Evolutionary conservation across 2,329 filamentous ascomycete genomes (phyloP).

Genomic region (Uncinocarpus reesii): DNA sequence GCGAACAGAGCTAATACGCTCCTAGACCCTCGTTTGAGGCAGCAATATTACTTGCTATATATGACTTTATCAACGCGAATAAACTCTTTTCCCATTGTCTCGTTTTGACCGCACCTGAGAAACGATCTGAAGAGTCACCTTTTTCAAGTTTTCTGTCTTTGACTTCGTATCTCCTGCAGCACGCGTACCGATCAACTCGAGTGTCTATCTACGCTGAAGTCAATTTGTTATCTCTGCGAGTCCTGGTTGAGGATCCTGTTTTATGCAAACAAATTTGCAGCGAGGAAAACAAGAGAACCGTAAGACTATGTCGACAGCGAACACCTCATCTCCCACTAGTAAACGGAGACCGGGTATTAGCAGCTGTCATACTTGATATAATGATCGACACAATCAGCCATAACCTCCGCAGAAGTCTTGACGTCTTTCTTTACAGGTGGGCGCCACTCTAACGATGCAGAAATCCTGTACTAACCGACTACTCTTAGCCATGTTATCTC

Average conservation of each 20-base stretch:
- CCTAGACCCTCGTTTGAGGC: slow-evolving; percentile 66
- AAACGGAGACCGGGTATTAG: slow-evolving; percentile 60
- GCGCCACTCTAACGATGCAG: slow-evolving; percentile 5
- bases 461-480: slow-evolving; percentile 4
- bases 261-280: slow-evolving; percentile 77
- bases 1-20: slow-evolving; percentile 14
- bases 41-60: slow-evolving; percentile 70
- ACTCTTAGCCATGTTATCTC: slow-evolving; percentile 57
- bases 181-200: slow-evolving; percentile 73
- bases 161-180: slow-evolving; percentile 84
- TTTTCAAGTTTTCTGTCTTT: slow-evolving; percentile 77
- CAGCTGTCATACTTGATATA: slow-evolving; percentile 69
- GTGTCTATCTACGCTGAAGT: slow-evolving; percentile 75
- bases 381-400: slow-evolving; percentile 89
- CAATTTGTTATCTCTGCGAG: slow-evolving; percentile 71
- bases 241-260: slow-evolving; percentile 74
- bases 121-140: slow-evolving; percentile 57
- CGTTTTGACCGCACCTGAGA: slow-evolving; percentile 52
- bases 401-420: slow-evolving; percentile 75
- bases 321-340: slow-evolving; percentile 73
- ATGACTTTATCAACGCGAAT: slow-evolving; percentile 90
- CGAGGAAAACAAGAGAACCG: slow-evolving; percentile 60
- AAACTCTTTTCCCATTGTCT: slow-evolving; percentile 88
- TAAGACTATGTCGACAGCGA: slow-evolving; percentile 81
- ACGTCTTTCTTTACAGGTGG: slow-evolving; percentile 69